Base-by-base conservation (phyloP, 208 protist species). In the Vickermania spadyakhi region DNA sequence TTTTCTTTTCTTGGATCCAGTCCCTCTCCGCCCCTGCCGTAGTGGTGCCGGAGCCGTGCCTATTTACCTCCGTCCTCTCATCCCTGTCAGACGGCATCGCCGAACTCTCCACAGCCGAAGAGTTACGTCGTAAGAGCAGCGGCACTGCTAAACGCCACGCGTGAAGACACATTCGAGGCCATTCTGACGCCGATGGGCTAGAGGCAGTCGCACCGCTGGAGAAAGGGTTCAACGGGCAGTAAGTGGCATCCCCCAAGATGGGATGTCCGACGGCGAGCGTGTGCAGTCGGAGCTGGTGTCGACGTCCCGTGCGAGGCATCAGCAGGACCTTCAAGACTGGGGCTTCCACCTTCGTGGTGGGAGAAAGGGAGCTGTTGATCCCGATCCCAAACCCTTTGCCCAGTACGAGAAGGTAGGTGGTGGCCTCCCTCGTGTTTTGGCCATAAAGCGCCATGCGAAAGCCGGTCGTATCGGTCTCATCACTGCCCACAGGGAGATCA, bases 241-340 rank as follows among this genome's bases (percentile, higher is more conserved):
- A 96, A 2, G 70, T 58, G 1, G 72, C 73, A 63, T 96, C 90
- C 1, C 90, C 90, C 14, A 96, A 57, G 60, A 96, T 90, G 5
- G 90, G 87, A 57, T 77, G 78, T 2, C 87, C 90, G n/a, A 96
- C 7, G 13, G 74, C 75, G 30, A 68, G 66, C 58, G 79, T 86
- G 73, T 95, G 88, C 51, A 96, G 76, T 4, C 91, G 84, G 2
- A 96, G 74, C 67, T 96, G 91, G 62, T 96, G 91, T 1, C 86
- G 70, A 18, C 91, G 72, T 0, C 91, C 91, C 0, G 89, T 94
- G 45, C 70, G 68, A 0, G 84, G 85, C 7, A 64, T 28, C 0
- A 94, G 67, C 22, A 75, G 60, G 26, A 91, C 73, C 28, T 45
- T 45, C 36, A 45, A 7, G 11, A 18, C 36, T 45, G 11, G 36